Evolutionary conservation across 2,329 filamentous ascomycete genomes (phyloP).

Genomic region (Penicillium sp.): DNA sequence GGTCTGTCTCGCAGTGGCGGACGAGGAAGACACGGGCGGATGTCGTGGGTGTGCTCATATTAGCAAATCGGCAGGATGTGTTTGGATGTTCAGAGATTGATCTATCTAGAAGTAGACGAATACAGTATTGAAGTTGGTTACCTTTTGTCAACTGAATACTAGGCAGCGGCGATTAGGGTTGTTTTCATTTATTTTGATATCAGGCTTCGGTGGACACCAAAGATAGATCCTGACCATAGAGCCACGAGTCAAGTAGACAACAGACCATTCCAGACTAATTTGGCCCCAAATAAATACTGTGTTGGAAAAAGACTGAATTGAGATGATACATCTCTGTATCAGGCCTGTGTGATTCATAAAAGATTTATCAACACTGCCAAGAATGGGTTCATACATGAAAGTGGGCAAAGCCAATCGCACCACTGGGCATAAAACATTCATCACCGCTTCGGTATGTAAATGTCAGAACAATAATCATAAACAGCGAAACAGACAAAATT

Average conservation of each 20-base stretch:
- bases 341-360: conserved; percentile 5
- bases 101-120: not conserved
- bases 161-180: not conserved
- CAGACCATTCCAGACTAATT: not conserved
- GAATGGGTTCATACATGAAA: conserved; percentile 5
- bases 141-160: too few species aligned
- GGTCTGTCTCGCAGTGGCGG: conserved; percentile 24
- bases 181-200: not conserved
- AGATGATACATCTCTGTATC: not conserved
- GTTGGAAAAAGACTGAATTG: not conserved
- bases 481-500: conserved; percentile 6
- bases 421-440: not conserved
- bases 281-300: not conserved
- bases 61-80: not conserved
- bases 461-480: conserved; percentile 9
- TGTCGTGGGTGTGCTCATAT: not conserved
- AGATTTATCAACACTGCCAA: conserved; percentile 1
- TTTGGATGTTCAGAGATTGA: too few species aligned
- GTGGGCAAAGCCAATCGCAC: not conserved
- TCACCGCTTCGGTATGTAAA: conserved; percentile 7
- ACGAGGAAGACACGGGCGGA: conserved; percentile 22
- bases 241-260: not conserved
- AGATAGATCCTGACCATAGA: not conserved
- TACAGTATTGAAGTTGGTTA: too few species aligned
- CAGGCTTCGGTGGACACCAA: not conserved